phyloP scores from a whole-genome alignment of 352 stramenopile species.

The Phytophthora pisi region DNA sequence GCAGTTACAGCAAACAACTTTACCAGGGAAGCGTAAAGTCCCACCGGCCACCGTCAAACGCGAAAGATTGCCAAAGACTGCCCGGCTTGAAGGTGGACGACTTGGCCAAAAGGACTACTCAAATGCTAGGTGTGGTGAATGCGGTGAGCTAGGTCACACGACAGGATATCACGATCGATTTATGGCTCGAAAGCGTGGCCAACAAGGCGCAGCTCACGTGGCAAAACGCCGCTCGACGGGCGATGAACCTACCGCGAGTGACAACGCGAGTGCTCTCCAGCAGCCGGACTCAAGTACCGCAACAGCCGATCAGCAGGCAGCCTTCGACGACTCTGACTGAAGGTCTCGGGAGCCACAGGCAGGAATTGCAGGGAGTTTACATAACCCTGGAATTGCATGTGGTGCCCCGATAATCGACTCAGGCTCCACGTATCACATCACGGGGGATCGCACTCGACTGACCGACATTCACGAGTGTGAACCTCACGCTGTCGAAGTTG shows the following conservation, averaged over 20 bases:
- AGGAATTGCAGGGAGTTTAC: too few relatives aligned
- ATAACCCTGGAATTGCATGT: background rate
- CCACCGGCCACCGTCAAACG: too few relatives aligned
- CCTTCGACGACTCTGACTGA: too few relatives aligned
- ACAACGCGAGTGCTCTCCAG: too few relatives aligned
- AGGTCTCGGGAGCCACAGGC: background rate
- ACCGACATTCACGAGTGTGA: background rate
- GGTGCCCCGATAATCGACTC: background rate
- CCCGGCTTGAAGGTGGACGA: too few relatives aligned
- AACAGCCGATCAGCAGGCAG: too few relatives aligned
- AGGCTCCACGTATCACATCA: background rate
- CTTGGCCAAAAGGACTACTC: background rate
- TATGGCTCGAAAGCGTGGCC: background rate
- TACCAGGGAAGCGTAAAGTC: too few relatives aligned
- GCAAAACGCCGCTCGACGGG: too few relatives aligned
- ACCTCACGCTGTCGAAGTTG: background rate
- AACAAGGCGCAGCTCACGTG: background rate
- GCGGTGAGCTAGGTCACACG: background rate
- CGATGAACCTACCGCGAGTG: too few relatives aligned
- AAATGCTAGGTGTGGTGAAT: background rate
- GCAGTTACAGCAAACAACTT: too few relatives aligned
- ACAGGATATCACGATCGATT: background rate
- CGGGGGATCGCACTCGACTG: background rate
- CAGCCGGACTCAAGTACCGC: too few relatives aligned
- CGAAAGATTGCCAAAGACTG: too few relatives aligned